Base-by-base conservation (phyloP, 2,329 filamentous ascomycete species). In the Penicillium palitans region DNA sequence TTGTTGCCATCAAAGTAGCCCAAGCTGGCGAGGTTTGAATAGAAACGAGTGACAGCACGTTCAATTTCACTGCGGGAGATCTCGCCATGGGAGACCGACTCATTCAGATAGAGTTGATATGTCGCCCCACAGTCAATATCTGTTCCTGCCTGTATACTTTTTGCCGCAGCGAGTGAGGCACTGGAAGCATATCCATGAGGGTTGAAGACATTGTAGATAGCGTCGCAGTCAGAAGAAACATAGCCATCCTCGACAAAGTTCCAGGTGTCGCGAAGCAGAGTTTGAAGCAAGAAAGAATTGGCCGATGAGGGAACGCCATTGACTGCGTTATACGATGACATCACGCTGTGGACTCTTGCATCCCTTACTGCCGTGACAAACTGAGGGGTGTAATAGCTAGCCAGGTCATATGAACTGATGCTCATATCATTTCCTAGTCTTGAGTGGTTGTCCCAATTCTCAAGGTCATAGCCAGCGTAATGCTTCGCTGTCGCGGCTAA, bases 241-340 rank as follows among this genome's bases (percentile, higher is more conserved):
- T 88, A 83, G 50, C 86, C 80, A 44, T 84, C 79, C 3, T 81
- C 78, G 0, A 80, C 83, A 80, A 86, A 90, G 44, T 78, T 80
- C 84, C 87, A 90, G 65, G 86, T 83, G 45, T 88, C 82, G 2
- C 88, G 80, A 3, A 90, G 78, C 15, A 90, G 77, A 0, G 82
- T 83, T 61, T 87, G 79, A 37, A 90, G 77, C 1, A 90, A 78
- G 62, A 86, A 90, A 0, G 79, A 76, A 62, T 84, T 83, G 0
- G 85, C 84, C 63, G 87, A 90, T 3, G 85, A 81, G 0, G 87
- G 87, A 0, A 85, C 79, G 0, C 87, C 87, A 57, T 90, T 88
- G 41, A 90, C 78, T 0, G 85, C 76, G 61, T 90, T 87, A 69
- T 87, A 87, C 0, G 80, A 81, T 65, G 84, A 86, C 84, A 87